A percentile compares a stretch with the other conserved stretches of the same genome.
phyloP scores from a whole-genome alignment of 805 yeast species.

The Pichia cephalocereana region DNA sequence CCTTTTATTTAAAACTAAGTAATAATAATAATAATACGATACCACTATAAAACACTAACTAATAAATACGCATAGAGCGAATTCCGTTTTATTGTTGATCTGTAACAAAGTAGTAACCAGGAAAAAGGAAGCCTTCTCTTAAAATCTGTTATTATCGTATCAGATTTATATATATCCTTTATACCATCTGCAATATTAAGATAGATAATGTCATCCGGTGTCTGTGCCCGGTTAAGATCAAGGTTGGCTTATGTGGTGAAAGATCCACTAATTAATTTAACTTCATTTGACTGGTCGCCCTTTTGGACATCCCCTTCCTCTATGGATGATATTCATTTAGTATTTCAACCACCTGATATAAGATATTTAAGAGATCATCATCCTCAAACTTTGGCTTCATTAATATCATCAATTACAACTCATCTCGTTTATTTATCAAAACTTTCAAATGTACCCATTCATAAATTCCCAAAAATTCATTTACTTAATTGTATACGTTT shows the following conservation, averaged over 20 bases:
- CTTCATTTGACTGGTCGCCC: constrained; percentile 27
- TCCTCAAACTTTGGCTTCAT: constrained; percentile 43
- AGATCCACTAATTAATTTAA: not conserved
- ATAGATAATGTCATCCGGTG: not conserved
- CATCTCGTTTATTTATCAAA: constrained; percentile 23
- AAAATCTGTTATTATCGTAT: too few relatives aligned
- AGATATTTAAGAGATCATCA: constrained; percentile 51
- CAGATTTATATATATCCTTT: too few relatives aligned
- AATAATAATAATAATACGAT: not conserved
- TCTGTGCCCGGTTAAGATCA: not conserved
- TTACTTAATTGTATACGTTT: constrained; percentile 55
- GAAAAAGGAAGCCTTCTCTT: too few relatives aligned
- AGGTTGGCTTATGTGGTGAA: not conserved
- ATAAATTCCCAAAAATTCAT: constrained; percentile 24
- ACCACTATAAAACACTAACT: too few relatives aligned
- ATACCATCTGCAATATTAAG: too few relatives aligned
- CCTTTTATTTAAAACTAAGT: too few relatives aligned
- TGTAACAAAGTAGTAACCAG: too few relatives aligned
- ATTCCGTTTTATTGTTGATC: too few relatives aligned
- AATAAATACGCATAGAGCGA: too few relatives aligned
- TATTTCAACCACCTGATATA: constrained; percentile 50
- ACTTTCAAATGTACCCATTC: constrained; percentile 18
- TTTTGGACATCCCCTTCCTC: constrained; percentile 42
- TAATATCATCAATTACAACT: constrained; percentile 35
- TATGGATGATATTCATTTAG: constrained; percentile 48